Percentiles rank a stretch among this genome's conserved stretches.
These are phyloP conservation scores for Aspergillus jensenii DNA, from an alignment of 2,329 filamentous ascomycete species.

Conservation along the genomic window DNA sequence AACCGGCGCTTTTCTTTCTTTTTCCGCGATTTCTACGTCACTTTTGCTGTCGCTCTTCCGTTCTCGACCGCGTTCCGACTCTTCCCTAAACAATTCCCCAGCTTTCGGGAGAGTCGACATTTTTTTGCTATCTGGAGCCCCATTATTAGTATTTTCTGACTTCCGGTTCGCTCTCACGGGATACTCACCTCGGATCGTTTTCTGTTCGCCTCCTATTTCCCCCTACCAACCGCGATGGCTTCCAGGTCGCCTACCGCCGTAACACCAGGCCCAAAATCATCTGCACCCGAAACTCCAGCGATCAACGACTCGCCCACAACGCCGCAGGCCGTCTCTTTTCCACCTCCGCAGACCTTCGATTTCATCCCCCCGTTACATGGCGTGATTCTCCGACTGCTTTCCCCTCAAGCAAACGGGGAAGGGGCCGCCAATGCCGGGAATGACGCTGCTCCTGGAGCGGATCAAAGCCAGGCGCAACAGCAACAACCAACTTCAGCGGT, in stretches of 20 bases:
- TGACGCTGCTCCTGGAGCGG: slow-evolving; percentile 23
- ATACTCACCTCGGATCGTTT: slow-evolving; percentile 12
- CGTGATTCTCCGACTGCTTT: slow-evolving; percentile 72
- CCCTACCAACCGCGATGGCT: slow-evolving; percentile 32
- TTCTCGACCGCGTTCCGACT: slow-evolving; percentile 31
- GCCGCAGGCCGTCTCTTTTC: slow-evolving; percentile 56
- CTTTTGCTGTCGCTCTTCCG: slow-evolving; percentile 8
- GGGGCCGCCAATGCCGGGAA: slow-evolving; percentile 33
- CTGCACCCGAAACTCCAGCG: slow-evolving; percentile 35
- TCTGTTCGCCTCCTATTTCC: not conserved
- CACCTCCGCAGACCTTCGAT: slow-evolving; percentile 81
- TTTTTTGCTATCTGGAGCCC: slow-evolving; percentile 4
- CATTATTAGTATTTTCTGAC: not conserved
- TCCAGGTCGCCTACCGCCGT: slow-evolving; percentile 32
- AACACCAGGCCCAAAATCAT: slow-evolving; percentile 45
- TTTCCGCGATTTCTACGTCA: slow-evolving; percentile 35
- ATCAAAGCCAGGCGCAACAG: slow-evolving; percentile 24
- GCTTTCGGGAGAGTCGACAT: slow-evolving; percentile 2
- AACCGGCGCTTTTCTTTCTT: slow-evolving; percentile 12
- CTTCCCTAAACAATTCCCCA: slow-evolving; percentile 35
- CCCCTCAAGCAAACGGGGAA: slow-evolving; percentile 42
- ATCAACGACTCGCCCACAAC: slow-evolving; percentile 34
- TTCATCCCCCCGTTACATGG: slow-evolving; percentile 77
- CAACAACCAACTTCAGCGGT: slow-evolving; percentile 27
- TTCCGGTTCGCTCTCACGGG: slow-evolving; percentile 1